Evolutionary conservation across 768 basidiomycete species (phyloP).

Genomic region (Tricholoma matsutake): DNA sequence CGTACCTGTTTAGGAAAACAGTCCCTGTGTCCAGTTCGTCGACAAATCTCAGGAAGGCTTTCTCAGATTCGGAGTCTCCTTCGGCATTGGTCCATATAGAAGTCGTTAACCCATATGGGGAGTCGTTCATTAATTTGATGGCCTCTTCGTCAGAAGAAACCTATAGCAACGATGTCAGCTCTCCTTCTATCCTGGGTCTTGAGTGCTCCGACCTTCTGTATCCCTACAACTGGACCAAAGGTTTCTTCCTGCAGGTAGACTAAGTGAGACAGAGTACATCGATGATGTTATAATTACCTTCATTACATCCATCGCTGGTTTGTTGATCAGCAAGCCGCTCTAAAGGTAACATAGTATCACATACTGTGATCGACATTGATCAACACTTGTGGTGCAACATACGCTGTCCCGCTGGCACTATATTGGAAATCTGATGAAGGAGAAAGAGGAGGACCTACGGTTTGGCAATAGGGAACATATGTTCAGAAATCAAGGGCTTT

Average conservation of each 20-base stretch:
- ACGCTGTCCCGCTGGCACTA: constrained; percentile 65
- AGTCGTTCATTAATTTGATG: constrained; percentile 91
- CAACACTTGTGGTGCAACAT: constrained; percentile 89
- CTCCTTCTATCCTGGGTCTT: neutral
- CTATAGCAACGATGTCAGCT: constrained; percentile 28
- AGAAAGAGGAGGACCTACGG: constrained; percentile 41
- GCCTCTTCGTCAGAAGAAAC: constrained; percentile 87
- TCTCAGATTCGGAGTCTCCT: constrained; percentile 55
- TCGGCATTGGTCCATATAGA: constrained; percentile 88
- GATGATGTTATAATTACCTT: constrained; percentile 41
- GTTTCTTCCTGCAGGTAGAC: constrained; percentile 63
- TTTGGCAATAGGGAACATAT: constrained; percentile 64
- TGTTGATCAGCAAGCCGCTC: constrained; percentile 6
- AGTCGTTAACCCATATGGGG: constrained; percentile 90
- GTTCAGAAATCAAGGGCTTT: constrained; percentile 65
- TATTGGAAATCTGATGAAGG: neutral
- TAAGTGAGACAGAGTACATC: neutral
- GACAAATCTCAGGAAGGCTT: constrained; percentile 63
- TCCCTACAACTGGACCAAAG: constrained; percentile 91
- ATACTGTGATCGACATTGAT: constrained; percentile 85
- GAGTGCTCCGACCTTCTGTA: constrained; percentile 66
- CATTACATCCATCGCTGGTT: constrained; percentile 88
- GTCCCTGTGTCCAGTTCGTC: constrained; percentile 85
- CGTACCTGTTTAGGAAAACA: constrained; percentile 85
- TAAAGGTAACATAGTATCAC: constrained; percentile 26